Conservation (phyloP, 305 asterid genomes). For the Fraxinus angustifolia region DNA sequence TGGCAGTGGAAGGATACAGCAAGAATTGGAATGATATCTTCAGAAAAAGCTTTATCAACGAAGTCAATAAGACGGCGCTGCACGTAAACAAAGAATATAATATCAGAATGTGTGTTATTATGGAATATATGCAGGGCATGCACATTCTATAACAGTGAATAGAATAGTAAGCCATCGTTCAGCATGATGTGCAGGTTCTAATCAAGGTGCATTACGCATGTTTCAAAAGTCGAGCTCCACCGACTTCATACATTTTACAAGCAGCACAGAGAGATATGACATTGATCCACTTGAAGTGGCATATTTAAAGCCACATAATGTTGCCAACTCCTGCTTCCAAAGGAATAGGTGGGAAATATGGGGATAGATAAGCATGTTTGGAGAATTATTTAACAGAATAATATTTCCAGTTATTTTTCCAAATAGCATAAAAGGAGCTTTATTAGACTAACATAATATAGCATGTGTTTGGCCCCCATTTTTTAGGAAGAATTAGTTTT, state of each 20-base stretch:
- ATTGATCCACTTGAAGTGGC: neutral
- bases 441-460: neutral
- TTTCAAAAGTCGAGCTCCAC: neutral
- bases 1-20: constrained; percentile 50
- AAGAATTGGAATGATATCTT: constrained; percentile 62
- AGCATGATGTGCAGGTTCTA: neutral
- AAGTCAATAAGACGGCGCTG: constrained; percentile 63
- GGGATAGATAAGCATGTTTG: neutral
- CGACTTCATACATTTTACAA: neutral
- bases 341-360: neutral
- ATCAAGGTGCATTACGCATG: neutral
- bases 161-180: neutral
- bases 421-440: neutral
- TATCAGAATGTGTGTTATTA: neutral
- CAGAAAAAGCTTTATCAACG: constrained; percentile 56
- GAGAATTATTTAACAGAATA: neutral
- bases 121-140: neutral
- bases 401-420: neutral
- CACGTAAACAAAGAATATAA: constrained; percentile 9
- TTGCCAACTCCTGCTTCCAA: neutral
- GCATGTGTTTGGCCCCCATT: too few relatives aligned
- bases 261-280: neutral
- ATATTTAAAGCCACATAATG: neutral
- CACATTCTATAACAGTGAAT: neutral
- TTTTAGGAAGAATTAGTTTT: too few relatives aligned